These are phyloP conservation scores for Tetrapisispora nanseiensis DNA, from an alignment of 805 yeast genomes.

Conservation along the genomic window DNA sequence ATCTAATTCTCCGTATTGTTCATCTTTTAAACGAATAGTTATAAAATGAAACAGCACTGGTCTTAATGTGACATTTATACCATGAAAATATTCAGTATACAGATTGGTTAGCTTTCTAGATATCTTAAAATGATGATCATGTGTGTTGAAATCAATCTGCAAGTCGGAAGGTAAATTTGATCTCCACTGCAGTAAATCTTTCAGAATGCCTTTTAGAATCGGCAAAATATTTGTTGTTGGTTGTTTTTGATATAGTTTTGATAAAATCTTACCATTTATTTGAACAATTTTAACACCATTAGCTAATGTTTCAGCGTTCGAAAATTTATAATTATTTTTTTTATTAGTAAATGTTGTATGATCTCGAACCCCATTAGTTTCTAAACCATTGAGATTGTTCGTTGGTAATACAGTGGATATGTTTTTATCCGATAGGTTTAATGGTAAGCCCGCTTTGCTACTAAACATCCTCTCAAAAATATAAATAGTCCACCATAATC, in stretches of 20 bases:
- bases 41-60: conserved; percentile 72
- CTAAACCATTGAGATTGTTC: conserved; percentile 18
- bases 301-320: conserved; percentile 66
- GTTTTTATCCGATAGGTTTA: conserved; percentile 72
- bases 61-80: conserved; percentile 67
- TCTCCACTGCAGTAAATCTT: conserved; percentile 59
- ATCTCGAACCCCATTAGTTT: conserved; percentile 58
- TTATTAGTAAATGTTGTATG: conserved; percentile 41
- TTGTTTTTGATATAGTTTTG: conserved; percentile 62
- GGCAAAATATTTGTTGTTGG: conserved; percentile 71
- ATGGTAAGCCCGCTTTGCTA: conserved; percentile 72
- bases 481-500: conserved; percentile 82
- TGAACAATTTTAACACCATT: conserved; percentile 73
- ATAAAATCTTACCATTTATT: conserved; percentile 63
- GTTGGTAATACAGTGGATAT: conserved; percentile 69
- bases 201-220: conserved; percentile 59
- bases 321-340: conserved; percentile 49
- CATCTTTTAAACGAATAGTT: conserved; percentile 44
- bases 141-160: conserved; percentile 44
- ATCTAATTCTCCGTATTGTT: background rate
- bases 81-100: conserved; percentile 78
- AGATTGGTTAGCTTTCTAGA: conserved; percentile 61
- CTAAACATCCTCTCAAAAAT: conserved; percentile 76
- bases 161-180: conserved; percentile 53
- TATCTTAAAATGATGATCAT: conserved; percentile 35